Percentiles rank a stretch among this genome's conserved stretches.
These are phyloP conservation scores for Aspergillus leporis DNA, from an alignment of 495 filamentous ascomycete species.

Conservation along the genomic window DNA sequence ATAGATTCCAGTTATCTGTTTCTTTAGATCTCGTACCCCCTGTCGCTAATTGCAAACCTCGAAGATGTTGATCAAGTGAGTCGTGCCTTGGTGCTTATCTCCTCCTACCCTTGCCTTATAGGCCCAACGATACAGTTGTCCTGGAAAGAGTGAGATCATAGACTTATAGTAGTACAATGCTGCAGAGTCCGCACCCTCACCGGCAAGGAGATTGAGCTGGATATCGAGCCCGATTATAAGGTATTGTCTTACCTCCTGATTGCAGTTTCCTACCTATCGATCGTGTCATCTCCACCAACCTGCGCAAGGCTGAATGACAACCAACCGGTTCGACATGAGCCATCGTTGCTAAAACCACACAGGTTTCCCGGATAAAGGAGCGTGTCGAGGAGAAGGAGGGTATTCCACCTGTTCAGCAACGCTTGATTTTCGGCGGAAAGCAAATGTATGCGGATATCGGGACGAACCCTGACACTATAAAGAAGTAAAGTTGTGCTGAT, in stretches of 20 bases:
- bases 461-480: not conserved
- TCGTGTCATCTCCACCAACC: not conserved
- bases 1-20: not conserved
- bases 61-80: slow-evolving; percentile 54
- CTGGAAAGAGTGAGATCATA: not conserved
- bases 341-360: slow-evolving; percentile 5
- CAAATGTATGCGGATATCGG: slow-evolving; percentile 71
- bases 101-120: not conserved
- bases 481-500: not conserved
- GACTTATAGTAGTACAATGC: slow-evolving; percentile 9
- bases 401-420: slow-evolving; percentile 95
- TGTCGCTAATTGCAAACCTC: not conserved
- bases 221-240: slow-evolving; percentile 92
- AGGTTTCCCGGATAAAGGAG: slow-evolving; percentile 96
- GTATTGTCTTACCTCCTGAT: slow-evolving; percentile 45
- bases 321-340: not conserved
- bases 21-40: not conserved
- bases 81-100: slow-evolving; percentile 8
- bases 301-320: not conserved
- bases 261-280: slow-evolving; percentile 4
- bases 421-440: slow-evolving; percentile 94
- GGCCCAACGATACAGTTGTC: not conserved
- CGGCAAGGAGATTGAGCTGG: slow-evolving; percentile 97
- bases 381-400: slow-evolving; percentile 98
- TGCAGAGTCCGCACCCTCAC: slow-evolving; percentile 95